Evolutionary conservation across 495 filamentous ascomycete species (phyloP).

Genomic region (Penicillium paradoxum): DNA sequence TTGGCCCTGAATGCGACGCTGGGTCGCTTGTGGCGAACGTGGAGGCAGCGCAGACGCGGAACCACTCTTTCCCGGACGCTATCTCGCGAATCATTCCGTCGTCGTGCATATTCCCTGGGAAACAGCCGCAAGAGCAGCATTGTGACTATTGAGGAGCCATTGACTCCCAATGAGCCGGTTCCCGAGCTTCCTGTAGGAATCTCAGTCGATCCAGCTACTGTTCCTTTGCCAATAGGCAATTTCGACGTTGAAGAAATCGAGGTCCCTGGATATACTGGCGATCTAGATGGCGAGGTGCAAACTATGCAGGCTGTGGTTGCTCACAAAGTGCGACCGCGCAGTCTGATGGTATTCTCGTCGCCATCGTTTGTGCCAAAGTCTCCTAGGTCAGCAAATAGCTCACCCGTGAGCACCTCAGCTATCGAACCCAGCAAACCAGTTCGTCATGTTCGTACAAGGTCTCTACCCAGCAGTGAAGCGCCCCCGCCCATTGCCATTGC

Average conservation of each 20-base stretch:
- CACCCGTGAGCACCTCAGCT: constrained; percentile 28
- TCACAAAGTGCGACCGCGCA: constrained; percentile 56
- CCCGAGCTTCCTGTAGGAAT: constrained; percentile 11
- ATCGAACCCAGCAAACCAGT: constrained; percentile 16
- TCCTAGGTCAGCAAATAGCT: constrained; percentile 28
- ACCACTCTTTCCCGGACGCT: constrained; percentile 35
- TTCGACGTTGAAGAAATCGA: constrained; percentile 73
- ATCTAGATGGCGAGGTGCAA: constrained; percentile 55
- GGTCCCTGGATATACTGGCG: constrained; percentile 55
- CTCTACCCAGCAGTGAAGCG: constrained; percentile 43
- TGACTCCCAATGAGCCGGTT: constrained; percentile 20
- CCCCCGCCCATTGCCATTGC: constrained; percentile 10
- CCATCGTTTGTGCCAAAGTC: constrained; percentile 31
- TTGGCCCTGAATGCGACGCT: constrained; percentile 82
- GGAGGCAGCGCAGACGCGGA: constrained; percentile 72
- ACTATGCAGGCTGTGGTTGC: constrained; percentile 44
- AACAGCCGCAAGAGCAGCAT: constrained; percentile 40
- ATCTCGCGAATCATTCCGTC: constrained; percentile 43
- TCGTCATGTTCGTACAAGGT: constrained; percentile 50
- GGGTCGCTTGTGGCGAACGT: constrained; percentile 88
- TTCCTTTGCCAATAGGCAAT: constrained; percentile 61
- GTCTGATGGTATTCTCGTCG: constrained; percentile 51
- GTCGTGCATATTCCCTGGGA: constrained; percentile 26
- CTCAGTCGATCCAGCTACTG: constrained; percentile 44
- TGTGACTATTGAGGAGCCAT: constrained; percentile 31